Conservation (phyloP, 2,329 filamentous ascomycete genomes). For the Ascochyta pisi region DNA sequence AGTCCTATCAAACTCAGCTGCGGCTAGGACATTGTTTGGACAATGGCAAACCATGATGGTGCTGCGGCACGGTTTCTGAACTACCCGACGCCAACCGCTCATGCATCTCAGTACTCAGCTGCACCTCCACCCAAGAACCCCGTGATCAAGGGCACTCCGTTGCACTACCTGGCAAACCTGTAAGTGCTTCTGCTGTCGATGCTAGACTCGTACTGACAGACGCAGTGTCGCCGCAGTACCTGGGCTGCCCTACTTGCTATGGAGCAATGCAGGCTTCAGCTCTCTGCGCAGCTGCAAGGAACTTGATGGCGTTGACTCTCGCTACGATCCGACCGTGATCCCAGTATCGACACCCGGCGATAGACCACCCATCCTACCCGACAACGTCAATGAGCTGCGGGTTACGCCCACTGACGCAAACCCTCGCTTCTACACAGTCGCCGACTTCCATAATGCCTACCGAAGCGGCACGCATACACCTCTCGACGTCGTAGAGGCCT, state of each 20-base stretch:
- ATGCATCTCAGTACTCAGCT: conserved; percentile 43
- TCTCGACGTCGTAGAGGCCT: conserved; percentile 70
- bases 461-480: conserved; percentile 74
- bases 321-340: conserved; percentile 66
- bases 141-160: conserved; percentile 68
- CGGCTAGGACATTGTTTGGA: neutral
- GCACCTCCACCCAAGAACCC: conserved; percentile 65
- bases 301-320: conserved; percentile 61
- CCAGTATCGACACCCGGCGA: conserved; percentile 45
- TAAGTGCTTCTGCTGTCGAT: conserved; percentile 48
- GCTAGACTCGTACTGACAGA: conserved; percentile 17
- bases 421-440: conserved; percentile 60
- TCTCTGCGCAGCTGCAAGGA: conserved; percentile 62
- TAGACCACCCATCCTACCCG: conserved; percentile 28
- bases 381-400: conserved; percentile 29
- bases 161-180: conserved; percentile 69
- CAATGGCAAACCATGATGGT: conserved; percentile 30
- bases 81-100: conserved; percentile 43
- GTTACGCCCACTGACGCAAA: conserved; percentile 20
- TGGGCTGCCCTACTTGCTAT: conserved; percentile 70
- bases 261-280: conserved; percentile 73
- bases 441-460: conserved; percentile 81
- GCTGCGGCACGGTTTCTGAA: conserved; percentile 39
- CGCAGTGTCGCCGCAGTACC: conserved; percentile 65
- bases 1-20: neutral